phyloP scores from a whole-genome alignment of 352 stramenopile genomes.

The Elongisporangium senticosum region DNA sequence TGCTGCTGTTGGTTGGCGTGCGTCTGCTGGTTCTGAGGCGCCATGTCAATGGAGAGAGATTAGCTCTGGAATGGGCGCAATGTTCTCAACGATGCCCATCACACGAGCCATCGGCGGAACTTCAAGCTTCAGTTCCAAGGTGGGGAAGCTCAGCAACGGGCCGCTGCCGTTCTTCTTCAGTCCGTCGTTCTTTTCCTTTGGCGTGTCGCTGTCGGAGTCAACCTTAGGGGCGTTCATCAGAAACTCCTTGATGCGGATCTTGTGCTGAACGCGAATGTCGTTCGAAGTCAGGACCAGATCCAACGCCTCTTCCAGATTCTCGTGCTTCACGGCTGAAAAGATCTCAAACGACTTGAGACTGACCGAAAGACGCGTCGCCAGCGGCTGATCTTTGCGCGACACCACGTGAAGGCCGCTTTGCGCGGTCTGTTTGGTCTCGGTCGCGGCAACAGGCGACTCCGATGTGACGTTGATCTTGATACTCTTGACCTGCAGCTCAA shows the following conservation, averaged over 20 bases:
- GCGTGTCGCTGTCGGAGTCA: constrained; percentile 2
- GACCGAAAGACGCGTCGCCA: constrained; percentile 32
- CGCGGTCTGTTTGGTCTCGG: constrained; percentile 12
- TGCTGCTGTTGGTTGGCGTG: no score
- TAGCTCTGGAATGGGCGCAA: constrained; percentile 49
- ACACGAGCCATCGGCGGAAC: constrained; percentile 50
- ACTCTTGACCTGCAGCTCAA: constrained; percentile 45
- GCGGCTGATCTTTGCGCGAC: constrained; percentile 15
- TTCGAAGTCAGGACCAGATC: constrained; percentile 43
- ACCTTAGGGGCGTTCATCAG: constrained; percentile 34
- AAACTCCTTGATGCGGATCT: constrained; percentile 40
- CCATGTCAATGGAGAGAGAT: no score
- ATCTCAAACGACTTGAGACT: constrained; percentile 31
- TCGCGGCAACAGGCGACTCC: constrained; percentile 11
- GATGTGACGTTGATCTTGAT: constrained; percentile 34
- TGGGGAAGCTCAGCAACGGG: constrained; percentile 30
- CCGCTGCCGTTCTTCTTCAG: constrained; percentile 21
- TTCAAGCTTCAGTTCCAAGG: constrained; percentile 38
- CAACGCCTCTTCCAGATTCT: constrained; percentile 31
- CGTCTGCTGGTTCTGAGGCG: no score
- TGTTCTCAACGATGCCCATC: constrained; percentile 46
- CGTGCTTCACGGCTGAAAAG: constrained; percentile 38
- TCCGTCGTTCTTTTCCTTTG: constrained; percentile 17
- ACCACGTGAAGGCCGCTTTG: neutral
- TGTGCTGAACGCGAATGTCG: constrained; percentile 43